Evolutionary conservation across 2,329 filamentous ascomycete species (phyloP).

Genomic region (Scleromitrula shiraiana): DNA sequence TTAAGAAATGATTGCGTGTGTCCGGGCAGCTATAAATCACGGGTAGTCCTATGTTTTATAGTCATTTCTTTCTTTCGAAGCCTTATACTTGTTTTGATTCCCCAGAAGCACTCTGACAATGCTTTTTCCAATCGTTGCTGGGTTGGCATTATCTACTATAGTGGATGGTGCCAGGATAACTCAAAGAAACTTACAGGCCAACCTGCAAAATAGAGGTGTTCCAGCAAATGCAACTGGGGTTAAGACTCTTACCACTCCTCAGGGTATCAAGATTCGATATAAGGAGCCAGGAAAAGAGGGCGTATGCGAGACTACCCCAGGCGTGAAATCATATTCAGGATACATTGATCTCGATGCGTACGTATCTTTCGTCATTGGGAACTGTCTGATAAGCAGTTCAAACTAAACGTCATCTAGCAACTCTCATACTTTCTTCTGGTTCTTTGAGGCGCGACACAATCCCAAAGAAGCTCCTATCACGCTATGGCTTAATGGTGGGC

Average conservation of each 20-base stretch:
- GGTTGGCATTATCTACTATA: constrained; percentile 11
- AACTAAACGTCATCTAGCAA: constrained; percentile 5
- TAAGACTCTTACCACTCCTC: constrained; percentile 33
- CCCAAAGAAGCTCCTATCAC: constrained; percentile 40
- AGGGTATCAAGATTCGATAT: constrained; percentile 35
- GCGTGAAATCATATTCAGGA: constrained; percentile 25
- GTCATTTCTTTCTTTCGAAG: no score
- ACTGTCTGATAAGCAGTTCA: background rate
- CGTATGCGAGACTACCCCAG: constrained; percentile 24
- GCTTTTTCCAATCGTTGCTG: constrained; percentile 9
- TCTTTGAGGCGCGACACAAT: constrained; percentile 42
- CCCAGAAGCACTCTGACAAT: background rate
- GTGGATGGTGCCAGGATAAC: constrained; percentile 12
- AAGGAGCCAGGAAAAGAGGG: constrained; percentile 36
- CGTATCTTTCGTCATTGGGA: background rate
- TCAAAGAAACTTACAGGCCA: constrained; percentile 19
- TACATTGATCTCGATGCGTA: constrained; percentile 23
- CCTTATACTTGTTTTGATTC: background rate
- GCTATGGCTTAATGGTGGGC: constrained; percentile 46
- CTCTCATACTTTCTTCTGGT: constrained; percentile 41
- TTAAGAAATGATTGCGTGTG: background rate
- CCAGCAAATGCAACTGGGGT: constrained; percentile 33
- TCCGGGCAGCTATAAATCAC: background rate
- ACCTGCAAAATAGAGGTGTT: constrained; percentile 29
- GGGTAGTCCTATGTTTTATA: background rate